These are phyloP conservation scores for Pythium grandisporangium DNA, from an alignment of 352 stramenopile species.

Conservation along the genomic window DNA sequence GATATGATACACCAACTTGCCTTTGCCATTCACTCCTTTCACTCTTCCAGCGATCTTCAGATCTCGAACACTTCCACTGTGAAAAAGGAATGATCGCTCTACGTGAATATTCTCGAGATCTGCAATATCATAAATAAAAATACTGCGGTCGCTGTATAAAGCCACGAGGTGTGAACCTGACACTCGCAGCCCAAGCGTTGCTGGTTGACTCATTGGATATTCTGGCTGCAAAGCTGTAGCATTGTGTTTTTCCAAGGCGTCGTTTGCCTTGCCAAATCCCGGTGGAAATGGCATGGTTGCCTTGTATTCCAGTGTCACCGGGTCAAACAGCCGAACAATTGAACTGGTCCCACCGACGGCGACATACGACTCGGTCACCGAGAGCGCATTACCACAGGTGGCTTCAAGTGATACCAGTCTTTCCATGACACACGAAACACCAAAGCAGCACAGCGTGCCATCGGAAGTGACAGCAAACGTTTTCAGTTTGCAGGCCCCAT, in stretches of 20 bases:
- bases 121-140: constrained; percentile 70
- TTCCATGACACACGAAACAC: constrained; percentile 62
- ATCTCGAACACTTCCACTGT: constrained; percentile 62
- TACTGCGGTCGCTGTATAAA: constrained; percentile 70
- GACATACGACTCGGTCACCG: constrained; percentile 65
- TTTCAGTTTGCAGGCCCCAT: constrained; percentile 43
- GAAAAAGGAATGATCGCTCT: constrained; percentile 75
- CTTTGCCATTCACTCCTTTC: constrained; percentile 39
- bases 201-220: constrained; percentile 42
- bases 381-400: constrained; percentile 48
- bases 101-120: constrained; percentile 35
- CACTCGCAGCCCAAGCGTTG: constrained; percentile 44
- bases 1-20: constrained; percentile 40
- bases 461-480: constrained; percentile 65
- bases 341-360: constrained; percentile 52
- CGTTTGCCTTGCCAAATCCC: constrained; percentile 43
- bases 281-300: constrained; percentile 67
- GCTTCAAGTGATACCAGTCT: constrained; percentile 65
- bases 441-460: constrained; percentile 74
- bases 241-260: neutral
- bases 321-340: constrained; percentile 67
- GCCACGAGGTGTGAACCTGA: constrained; percentile 49
- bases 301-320: constrained; percentile 61
- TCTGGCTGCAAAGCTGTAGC: constrained; percentile 31
- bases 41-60: constrained; percentile 42